These are phyloP conservation scores for Cutaneotrichosporon dermatis DNA, from an alignment of 1,284 basidiomycete species.

Conservation along the genomic window DNA sequence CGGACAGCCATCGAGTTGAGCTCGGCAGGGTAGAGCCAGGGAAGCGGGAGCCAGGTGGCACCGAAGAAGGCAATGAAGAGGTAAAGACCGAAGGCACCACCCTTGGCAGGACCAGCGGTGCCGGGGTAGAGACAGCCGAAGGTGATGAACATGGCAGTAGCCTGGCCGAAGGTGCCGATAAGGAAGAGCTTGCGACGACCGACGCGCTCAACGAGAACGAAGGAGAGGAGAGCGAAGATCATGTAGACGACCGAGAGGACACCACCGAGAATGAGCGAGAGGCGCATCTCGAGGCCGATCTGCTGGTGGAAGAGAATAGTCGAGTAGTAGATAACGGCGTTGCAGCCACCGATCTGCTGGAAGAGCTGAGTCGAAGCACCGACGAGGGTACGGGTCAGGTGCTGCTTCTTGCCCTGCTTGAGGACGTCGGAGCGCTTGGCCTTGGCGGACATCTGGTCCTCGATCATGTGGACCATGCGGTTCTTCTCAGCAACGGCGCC, in stretches of 20 bases:
- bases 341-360: conserved; percentile 53
- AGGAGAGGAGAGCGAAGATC: conserved; percentile 50
- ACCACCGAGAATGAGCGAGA: conserved; percentile 52
- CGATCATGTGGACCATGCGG: conserved; percentile 47
- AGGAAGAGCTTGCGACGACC: conserved; percentile 54
- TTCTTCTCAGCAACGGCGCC: conserved; percentile 42
- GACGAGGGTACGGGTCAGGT: conserved; percentile 50
- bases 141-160: conserved; percentile 53
- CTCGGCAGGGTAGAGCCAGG: conserved; percentile 55
- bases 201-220: conserved; percentile 53
- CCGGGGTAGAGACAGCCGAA: conserved; percentile 46
- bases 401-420: conserved; percentile 51
- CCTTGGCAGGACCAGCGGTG: conserved; percentile 37
- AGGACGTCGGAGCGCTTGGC: conserved; percentile 46
- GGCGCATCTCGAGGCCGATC: conserved; percentile 43
- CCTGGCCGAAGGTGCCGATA: conserved; percentile 52
- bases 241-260: conserved; percentile 54
- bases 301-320: conserved; percentile 52
- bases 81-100: conserved; percentile 54
- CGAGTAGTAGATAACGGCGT: conserved; percentile 50
- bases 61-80: conserved; percentile 53
- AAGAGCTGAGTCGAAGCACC: conserved; percentile 53
- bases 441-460: conserved; percentile 30
- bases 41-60: conserved; percentile 51
- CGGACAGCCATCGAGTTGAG: conserved; percentile 55